These are phyloP conservation scores for Turnera subulata DNA, from an alignment of 345 rosid genomes.

Conservation along the genomic window DNA sequence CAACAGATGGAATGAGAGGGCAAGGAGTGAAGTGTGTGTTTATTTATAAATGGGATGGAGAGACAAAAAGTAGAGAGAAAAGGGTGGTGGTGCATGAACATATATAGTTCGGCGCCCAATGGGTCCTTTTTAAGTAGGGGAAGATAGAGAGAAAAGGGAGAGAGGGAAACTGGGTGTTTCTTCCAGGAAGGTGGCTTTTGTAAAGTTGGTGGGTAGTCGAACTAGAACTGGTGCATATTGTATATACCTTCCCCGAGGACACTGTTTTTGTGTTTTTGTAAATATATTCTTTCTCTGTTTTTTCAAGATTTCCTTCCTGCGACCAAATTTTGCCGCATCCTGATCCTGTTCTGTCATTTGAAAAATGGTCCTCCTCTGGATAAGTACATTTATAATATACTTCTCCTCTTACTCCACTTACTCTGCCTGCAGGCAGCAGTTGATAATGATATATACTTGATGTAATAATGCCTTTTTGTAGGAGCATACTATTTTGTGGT, in stretches of 20 bases:
- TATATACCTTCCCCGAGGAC: conserved; percentile 9
- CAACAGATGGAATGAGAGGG: too few species aligned
- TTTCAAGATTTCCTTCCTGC: conserved; percentile 11
- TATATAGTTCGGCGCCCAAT: conserved; percentile 14
- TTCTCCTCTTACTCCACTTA: too few species aligned
- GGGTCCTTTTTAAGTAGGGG: conserved; percentile 3
- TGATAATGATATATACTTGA: too few species aligned
- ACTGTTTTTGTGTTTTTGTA: too few species aligned
- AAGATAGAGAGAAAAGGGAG: too few species aligned
- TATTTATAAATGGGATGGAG: not conserved
- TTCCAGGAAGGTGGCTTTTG: conserved; percentile 53
- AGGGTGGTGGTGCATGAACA: conserved; percentile 29
- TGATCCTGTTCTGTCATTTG: conserved; percentile 16
- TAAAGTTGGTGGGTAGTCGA: conserved; percentile 38
- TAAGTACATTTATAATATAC: too few species aligned
- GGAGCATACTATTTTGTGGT: too few species aligned
- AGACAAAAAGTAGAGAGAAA: not conserved
- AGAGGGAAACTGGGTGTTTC: conserved; percentile 12
- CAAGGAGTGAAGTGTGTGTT: not conserved
- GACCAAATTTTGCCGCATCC: conserved; percentile 9
- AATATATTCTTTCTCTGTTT: not conserved
- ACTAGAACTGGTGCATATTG: not conserved
- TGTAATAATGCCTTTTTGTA: too few species aligned
- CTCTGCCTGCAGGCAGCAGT: too few species aligned
- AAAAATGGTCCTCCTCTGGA: too few species aligned